Base-by-base conservation (phyloP, 345 rosid species). In the Bruguiera parviflora region DNA sequence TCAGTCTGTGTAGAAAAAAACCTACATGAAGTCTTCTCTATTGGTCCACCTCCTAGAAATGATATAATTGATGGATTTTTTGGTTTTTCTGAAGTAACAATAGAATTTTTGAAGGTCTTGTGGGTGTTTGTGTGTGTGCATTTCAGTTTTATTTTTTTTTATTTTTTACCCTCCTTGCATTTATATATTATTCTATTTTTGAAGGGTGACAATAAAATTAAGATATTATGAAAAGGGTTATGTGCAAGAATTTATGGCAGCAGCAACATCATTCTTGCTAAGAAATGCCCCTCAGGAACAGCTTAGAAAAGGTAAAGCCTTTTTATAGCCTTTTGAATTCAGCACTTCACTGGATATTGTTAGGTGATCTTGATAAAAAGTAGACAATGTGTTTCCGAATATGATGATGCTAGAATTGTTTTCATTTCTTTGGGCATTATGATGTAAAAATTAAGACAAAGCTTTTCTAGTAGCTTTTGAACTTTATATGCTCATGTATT, bases 261-360 rank as follows among this genome's bases (percentile, higher is more conserved):
- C 78, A 61, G 82, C 93, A 62, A 81, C 84, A 64, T 88, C 99
- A 71, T 88, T 88, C 84, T 78, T 92, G 87, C 85, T 95, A 78
- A 89, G 99, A 84, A 92, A 82, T 76, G 87, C 96, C 65, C 74
- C 81, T 22, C 63, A 72, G 51, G 84, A 82, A 68, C 86, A 87
- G 67, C 87, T 83, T 67, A 78, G 58, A 71, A 78, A 70, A 88
- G 97, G 98, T 94, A 73, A 37, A 29, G 13, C 27, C n/a, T 5
- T 68, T 15, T n/a, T 74, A 35, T 16, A 11, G 21, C 49, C 15
- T 31, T 16, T 27, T 2, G 33, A 53, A 16, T 52, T 58, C n/a
- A 20, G 55, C 19, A 0, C 67, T 33, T 55, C 49, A 29, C 35
- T 47, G 18, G 16, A 27, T 56, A 20, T 8, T 25, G 27, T 56